Percentiles rank a stretch among this genome's conserved stretches.
phyloP scores from a whole-genome alignment of 768 basidiomycete species.

The Boletus tylopilopsis region DNA sequence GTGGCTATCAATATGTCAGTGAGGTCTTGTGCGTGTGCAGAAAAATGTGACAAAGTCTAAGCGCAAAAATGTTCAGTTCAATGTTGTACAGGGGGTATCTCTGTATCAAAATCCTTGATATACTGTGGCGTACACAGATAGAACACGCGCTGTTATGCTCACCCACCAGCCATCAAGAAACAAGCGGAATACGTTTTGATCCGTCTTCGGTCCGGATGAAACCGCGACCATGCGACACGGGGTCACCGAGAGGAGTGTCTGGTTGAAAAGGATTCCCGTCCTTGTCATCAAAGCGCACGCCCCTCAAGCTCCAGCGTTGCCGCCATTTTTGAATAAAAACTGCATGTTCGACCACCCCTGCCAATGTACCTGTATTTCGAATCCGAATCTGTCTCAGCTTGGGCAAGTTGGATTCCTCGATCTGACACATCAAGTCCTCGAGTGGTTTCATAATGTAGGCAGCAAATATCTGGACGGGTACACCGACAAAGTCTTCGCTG shows the following conservation, averaged over 20 bases:
- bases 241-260: background rate
- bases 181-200: background rate
- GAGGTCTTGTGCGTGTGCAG: no score
- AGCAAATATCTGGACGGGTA: constrained; percentile 36
- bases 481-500: constrained; percentile 34
- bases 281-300: constrained; percentile 32
- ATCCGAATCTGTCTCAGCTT: constrained; percentile 36
- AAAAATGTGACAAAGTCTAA: no score
- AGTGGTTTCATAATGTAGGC: constrained; percentile 41
- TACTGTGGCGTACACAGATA: no score
- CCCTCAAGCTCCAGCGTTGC: constrained; percentile 24
- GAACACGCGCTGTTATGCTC: no score
- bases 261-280: constrained; percentile 23
- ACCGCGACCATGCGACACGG: background rate
- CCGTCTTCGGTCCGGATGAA: background rate
- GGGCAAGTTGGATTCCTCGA: constrained; percentile 36
- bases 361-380: constrained; percentile 39
- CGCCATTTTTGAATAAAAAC: constrained; percentile 29
- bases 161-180: background rate
- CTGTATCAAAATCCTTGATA: no score
- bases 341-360: constrained; percentile 26
- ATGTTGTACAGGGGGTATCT: no score
- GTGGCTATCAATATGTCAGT: no score
- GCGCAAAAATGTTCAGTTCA: no score
- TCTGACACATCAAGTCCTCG: constrained; percentile 35